Evolutionary conservation across 2,329 filamentous ascomycete genomes (phyloP).

Genomic region (Penicillium sp.): DNA sequence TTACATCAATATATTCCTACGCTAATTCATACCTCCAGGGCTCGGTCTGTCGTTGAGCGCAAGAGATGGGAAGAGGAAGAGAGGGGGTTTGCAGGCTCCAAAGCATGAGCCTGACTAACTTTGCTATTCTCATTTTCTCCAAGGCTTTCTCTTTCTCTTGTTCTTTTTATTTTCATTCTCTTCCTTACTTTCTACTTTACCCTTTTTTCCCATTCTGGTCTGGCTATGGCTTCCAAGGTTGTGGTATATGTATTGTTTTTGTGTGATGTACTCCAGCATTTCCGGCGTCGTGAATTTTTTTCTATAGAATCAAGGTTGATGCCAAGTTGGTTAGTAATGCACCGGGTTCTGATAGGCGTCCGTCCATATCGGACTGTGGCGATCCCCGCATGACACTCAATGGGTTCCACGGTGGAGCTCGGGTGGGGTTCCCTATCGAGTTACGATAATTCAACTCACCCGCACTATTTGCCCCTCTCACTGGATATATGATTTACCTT

Average conservation of each 20-base stretch:
- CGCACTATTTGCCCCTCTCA: constrained; percentile 8
- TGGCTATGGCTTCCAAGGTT: neutral
- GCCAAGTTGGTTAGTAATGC: constrained; percentile 3
- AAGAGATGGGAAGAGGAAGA: constrained; percentile 63
- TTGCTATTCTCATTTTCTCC: neutral
- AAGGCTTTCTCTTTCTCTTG: neutral
- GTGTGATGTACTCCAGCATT: constrained; percentile 15
- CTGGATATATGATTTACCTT: constrained; percentile 1
- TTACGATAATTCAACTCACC: constrained; percentile 7
- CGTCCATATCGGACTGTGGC: constrained; percentile 34
- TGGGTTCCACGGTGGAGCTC: constrained; percentile 19
- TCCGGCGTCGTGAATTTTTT: constrained; percentile 11
- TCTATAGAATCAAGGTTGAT: neutral
- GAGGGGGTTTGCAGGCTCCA: constrained; percentile 53
- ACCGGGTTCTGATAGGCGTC: constrained; percentile 1
- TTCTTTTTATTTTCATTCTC: neutral
- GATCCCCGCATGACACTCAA: constrained; percentile 34
- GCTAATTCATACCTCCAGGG: constrained; percentile 35
- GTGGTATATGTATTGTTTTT: constrained; percentile 13
- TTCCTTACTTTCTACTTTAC: constrained; percentile 6
- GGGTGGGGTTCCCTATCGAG: constrained; percentile 12
- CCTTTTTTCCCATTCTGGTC: neutral
- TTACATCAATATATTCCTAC: neutral
- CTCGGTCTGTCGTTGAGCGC: constrained; percentile 57
- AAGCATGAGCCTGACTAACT: constrained; percentile 8